Evolutionary conservation across 1,139 yeast species (phyloP), one percentile per base, ranked within the genome.

Genomic region (Saccharomyces hybrid): DNA sequence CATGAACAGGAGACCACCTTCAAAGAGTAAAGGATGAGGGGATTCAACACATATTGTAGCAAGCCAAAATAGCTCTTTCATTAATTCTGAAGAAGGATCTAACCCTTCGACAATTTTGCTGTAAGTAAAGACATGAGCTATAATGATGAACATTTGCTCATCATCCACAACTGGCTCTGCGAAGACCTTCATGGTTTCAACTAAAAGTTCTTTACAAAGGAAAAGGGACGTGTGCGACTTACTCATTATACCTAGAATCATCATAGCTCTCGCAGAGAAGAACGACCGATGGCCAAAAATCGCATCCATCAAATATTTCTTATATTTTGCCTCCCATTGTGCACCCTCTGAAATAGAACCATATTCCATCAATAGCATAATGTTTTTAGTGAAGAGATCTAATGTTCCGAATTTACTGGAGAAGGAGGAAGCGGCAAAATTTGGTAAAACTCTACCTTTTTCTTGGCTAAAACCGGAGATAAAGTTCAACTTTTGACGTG

Each of bases 381-480:
- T 72, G 51, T 84, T 76, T 51, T 81, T 82, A 59, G 88, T 82
- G 48, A 88, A 78, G n/a, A 80, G 76, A 58, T 88, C 91, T 61
- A 88, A 77, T 16, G 82, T 76, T 47, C 72, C 72, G 20, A 79
- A 75, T 54, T 82, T 81, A 48, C 82, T 79, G 47, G 79, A 76
- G 50, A 81, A 75, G 28, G 77, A 74, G 32, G 72, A 73, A 46
- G 77, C 71, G 55, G 73, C 75, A 14, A 71, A 62, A 47, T 59
- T 68, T 46, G 67, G 67, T 44, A 69, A 63, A 14, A 71, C 64
- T 38, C 71, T 72, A 46, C 75, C 75, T 53, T 72, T 75, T 42
- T 84, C 91, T 62, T 88, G 81, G 13, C 83, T 83, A 57, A 86
- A 74, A 0, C 96, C 96, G 71, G 88, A 88, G 56, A 88, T 72